Evolutionary conservation across 2,329 filamentous ascomycete species (phyloP), one percentile per base, ranked within the genome.

Genomic region (Ceratocystis cubensis): DNA sequence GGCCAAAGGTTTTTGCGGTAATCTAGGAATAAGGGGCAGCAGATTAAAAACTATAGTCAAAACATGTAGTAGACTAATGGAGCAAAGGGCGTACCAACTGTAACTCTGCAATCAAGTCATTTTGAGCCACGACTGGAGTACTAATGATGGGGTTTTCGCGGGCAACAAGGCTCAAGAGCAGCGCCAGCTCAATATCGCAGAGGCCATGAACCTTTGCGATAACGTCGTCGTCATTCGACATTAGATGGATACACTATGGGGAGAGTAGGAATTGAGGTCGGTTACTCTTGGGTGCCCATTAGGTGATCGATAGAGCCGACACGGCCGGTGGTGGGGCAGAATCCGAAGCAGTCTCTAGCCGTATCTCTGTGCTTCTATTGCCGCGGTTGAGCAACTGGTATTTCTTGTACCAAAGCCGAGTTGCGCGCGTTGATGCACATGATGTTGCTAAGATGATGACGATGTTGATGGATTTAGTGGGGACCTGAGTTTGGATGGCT

Each of bases 71-170:
- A 10, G 61, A 20, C 22, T 57, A 45, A 15, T 48, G 10, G 22
- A 33, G 20, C 17, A 33, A 59, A 10, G 33, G 45, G 8, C 69
- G 53, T 72, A 90, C 88, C 73, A 94, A 77, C 69, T 84, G 82
- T 25, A 96, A 78, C 75, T 96, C 91, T 64, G 84, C 81, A 56
- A 86, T 81, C n/a, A 96, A 79, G 70, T 86, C 82, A 63, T 66
- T 50, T 50, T 68, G 74, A 88, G 81, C 66, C 93, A 76, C 64
- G 3, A 78, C 74, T 1, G 86, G 82, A 17, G 89, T 88, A 75
- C 91, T 88, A 72, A 97, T 85, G 71, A 97, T 85, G 77, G 91
- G 96, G 75, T 97, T 92, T 75, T 96, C 89, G 70, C 87, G 83
- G 68, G 87, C 85, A 69, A 91, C 81, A 64, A 97, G 82, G 73